These are phyloP conservation scores for Colletotrichum abscissum DNA, from an alignment of 2,329 filamentous ascomycete species.

Conservation along the genomic window DNA sequence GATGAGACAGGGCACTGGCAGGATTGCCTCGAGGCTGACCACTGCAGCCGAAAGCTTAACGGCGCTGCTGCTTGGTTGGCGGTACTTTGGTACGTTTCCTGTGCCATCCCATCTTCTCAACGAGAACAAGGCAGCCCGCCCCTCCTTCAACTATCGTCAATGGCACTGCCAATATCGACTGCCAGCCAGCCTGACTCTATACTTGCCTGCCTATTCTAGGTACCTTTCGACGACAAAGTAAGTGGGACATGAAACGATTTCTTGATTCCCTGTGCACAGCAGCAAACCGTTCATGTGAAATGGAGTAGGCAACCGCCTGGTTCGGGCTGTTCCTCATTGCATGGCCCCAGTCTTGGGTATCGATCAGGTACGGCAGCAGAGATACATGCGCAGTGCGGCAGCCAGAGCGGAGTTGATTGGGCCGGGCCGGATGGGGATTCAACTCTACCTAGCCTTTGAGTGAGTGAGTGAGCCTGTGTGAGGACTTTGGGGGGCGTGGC, in stretches of 20 bases:
- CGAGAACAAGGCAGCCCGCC: not conserved
- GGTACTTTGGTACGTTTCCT: not conserved
- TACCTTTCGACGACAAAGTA: not conserved
- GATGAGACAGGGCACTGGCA: not conserved
- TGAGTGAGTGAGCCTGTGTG: too few relatives aligned
- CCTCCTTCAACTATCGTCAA: not conserved
- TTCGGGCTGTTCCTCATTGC: not conserved
- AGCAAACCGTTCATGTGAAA: not conserved
- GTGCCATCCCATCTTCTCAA: constrained; percentile 20
- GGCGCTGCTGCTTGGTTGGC: not conserved
- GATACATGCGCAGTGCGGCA: not conserved
- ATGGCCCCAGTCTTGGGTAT: constrained; percentile 26
- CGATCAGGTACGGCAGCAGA: constrained; percentile 24
- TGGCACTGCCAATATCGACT: constrained; percentile 5
- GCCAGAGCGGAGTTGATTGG: not conserved
- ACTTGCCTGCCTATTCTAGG: not conserved
- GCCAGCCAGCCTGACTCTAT: not conserved
- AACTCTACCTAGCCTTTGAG: too few relatives aligned
- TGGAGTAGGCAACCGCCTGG: not conserved
- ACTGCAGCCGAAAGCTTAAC: not conserved
- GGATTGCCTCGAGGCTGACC: not conserved
- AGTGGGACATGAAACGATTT: not conserved
- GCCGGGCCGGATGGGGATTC: not conserved
- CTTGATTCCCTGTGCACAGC: not conserved
- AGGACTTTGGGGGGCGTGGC: not conserved